Conservation (phyloP, 2,329 filamentous ascomycete genomes). For the Colletotrichum kahawae region DNA sequence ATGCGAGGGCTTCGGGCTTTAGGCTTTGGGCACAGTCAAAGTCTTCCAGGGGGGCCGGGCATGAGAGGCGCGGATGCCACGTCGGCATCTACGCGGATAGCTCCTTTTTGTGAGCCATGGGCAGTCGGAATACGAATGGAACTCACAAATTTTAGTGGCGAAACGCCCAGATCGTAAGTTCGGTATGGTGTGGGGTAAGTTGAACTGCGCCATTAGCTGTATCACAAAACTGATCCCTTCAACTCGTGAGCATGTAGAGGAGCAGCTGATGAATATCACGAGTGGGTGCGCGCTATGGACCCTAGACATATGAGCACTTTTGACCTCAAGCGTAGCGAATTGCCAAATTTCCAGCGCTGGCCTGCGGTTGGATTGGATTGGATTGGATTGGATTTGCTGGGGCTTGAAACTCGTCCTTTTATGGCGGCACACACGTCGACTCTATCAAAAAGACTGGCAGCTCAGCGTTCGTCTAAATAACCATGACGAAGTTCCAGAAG, state of each 20-base stretch:
- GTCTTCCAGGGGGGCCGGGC: neutral
- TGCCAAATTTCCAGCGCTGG: neutral
- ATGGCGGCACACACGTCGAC: neutral
- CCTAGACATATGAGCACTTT: neutral
- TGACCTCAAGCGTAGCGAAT: neutral
- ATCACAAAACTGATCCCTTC: neutral
- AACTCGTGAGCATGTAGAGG: neutral
- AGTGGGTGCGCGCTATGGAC: neutral
- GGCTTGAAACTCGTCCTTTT: no score
- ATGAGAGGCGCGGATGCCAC: neutral
- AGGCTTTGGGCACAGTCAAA: neutral
- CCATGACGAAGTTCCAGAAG: neutral
- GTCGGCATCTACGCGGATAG: neutral
- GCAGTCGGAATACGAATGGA: neutral
- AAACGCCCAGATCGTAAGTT: neutral
- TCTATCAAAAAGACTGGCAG: neutral
- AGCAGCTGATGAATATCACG: neutral
- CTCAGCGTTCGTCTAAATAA: neutral
- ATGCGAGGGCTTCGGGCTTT: neutral
- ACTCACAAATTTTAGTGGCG: neutral
- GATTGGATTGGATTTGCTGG: no score
- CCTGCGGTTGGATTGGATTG: neutral
- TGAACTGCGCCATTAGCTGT: neutral
- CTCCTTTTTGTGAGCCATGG: neutral
- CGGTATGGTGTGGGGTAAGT: neutral